Base-by-base conservation (phyloP, 2,329 filamentous ascomycete species). In the Nemania serpens region DNA sequence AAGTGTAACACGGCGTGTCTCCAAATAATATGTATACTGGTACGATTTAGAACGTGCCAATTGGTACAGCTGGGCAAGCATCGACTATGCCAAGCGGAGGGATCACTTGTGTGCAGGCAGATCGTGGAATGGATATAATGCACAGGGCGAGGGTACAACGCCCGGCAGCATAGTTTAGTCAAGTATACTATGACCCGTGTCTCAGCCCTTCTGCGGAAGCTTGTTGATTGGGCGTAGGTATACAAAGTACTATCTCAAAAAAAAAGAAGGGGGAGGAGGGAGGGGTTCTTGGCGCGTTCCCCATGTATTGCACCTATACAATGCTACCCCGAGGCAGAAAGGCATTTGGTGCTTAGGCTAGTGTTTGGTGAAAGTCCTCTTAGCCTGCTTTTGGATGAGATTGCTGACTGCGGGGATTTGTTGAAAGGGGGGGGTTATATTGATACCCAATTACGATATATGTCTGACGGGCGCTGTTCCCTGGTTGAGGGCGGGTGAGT, bases 31-130 rank as follows among this genome's bases (percentile, higher is more conserved):
- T 7, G 25, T 29, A 29, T 29, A 29, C 25, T 29, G 25, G 7
- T 29, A 29, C 25, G 25, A 29, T 4, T 29, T 29, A 29, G 25
- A 29, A 7, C 25, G 7, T 7, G 7, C 3, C 10, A 37, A 15
- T 37, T 3, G 3, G 10, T 20, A 13, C 43, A 18, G 39, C 29
- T 20, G 33, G 43, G 49, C 56, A 48, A 43, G 29, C 43, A 34
- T 15, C 18, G 10, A 49, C 36, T 33, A 42, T 17, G 45, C 51
- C 57, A 50, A 50, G 51, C n/a, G 39, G 39, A 45, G 51, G 45
- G 50, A 55, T 54, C 13, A 17, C 33, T 17, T 34, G 15, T 11
- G 22, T 12, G 37, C 25, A 29, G 36, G 15, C 45, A 9, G 45
- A 34, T 29, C 25, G 25, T 29, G 25, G 25, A 7, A 29, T 29